Base-by-base conservation (phyloP, 768 basidiomycete genomes). In the Pleurotus djamor region DNA sequence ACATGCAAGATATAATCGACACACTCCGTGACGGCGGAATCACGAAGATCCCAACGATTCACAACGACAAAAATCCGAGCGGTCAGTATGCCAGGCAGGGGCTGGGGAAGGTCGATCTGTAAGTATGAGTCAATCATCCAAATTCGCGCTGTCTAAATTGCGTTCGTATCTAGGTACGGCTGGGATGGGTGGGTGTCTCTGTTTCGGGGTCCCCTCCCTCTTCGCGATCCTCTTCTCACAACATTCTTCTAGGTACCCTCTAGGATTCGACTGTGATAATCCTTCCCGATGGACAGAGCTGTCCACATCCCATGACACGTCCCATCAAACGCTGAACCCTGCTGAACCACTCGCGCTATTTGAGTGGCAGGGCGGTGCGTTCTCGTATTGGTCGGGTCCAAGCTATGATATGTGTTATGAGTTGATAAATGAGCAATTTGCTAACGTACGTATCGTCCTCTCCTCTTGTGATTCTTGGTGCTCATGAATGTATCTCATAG, bases 191-290 rank as follows among this genome's bases (percentile, higher is more conserved):
- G 14, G 8, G 28, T 7, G 8, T 54, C 9, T 54, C 38, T 37
- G 37, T 52, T 28, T 28, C 21, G 21, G 21, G 21, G 21, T 28
- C 21, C 21, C 21, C 21, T 28, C 21, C 21, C 21, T 28, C 21
- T 28, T 28, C 21, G 3, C 21, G 21, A 1, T 28, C 21, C 21
- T 3, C 21, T 28, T 28, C 21, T 28, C 21, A 28, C 3, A 3
- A 28, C 21, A 28, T 28, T 28, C 21, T 44, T n/a, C 9, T 55
- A 69, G 72, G 12, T 88, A 88, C 58, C 86, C 86, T 1, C 83
- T 88, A 66, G 73, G 76, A 4, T 89, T 88, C 65, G 85, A 89
- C 64, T 89, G 87, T 65, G 82, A 84, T 28, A 76, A 83, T 59
- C 86, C 88, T 8, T 68, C 68, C 3, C 66, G 65, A 7, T 89